Evolutionary conservation across 2,329 filamentous ascomycete genomes (phyloP).

Genomic region (Paecilomyces fulvus): DNA sequence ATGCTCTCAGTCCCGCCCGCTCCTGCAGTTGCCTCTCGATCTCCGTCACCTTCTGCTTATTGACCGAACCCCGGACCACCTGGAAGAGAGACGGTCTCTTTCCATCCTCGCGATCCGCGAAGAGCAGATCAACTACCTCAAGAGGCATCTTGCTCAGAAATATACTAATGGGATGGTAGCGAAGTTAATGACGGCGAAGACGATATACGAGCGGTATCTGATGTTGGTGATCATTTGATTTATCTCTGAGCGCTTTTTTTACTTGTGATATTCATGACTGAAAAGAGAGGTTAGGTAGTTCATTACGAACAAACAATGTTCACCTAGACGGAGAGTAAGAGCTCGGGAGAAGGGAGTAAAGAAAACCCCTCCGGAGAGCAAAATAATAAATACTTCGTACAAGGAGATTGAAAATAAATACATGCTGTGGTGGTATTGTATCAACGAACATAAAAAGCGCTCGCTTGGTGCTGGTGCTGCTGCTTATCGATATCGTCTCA

Average conservation of each 20-base stretch:
- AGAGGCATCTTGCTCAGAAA: slow-evolving; percentile 27
- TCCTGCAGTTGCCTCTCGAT: not conserved
- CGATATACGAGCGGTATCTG: slow-evolving; percentile 53
- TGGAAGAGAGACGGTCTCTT: not conserved
- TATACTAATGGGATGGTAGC: slow-evolving; percentile 20
- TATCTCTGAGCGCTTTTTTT: too few species aligned
- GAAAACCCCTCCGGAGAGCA: too few species aligned
- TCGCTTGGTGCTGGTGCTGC: not conserved
- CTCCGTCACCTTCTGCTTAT: not conserved
- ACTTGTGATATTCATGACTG: too few species aligned
- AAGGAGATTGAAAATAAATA: not conserved
- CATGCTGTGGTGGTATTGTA: not conserved
- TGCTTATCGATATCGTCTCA: not conserved
- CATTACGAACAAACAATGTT: too few species aligned
- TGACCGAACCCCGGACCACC: not conserved
- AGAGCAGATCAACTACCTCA: slow-evolving; percentile 35
- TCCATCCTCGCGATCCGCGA: slow-evolving; percentile 10
- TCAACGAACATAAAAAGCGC: not conserved
- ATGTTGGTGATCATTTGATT: slow-evolving; percentile 45
- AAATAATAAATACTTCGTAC: not conserved
- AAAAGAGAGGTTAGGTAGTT: too few species aligned
- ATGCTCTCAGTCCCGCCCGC: not conserved
- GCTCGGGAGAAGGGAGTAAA: not conserved
- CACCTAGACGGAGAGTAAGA: not conserved
- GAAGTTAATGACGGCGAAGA: slow-evolving; percentile 57